phyloP scores from a whole-genome alignment of 176 grass and related monocot species.

The Poa pratensis region DNA sequence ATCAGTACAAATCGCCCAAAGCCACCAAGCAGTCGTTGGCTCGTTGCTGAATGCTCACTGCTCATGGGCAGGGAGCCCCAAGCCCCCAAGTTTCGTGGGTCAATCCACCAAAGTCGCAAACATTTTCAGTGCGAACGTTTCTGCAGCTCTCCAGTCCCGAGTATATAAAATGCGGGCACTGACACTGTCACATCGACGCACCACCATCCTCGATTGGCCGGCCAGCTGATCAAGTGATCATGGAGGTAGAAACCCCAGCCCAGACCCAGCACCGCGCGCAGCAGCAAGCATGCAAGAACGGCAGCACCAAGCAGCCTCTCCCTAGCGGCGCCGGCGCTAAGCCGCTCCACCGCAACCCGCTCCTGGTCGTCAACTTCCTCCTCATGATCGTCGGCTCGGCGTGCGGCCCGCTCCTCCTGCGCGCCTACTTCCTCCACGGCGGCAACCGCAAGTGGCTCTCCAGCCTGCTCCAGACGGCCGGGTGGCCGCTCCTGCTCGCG shows the following conservation, averaged over 20 bases:
- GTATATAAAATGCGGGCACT: background rate
- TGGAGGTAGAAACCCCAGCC: conserved; percentile 62
- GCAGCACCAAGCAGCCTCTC: background rate
- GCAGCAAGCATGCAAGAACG: conserved; percentile 36
- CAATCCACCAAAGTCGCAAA: no score
- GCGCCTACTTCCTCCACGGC: conserved; percentile 77
- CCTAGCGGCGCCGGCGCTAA: background rate
- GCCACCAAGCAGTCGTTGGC: no score
- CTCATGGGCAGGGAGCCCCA: no score
- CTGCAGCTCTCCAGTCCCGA: no score
- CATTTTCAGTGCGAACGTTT: no score
- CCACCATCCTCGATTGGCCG: background rate
- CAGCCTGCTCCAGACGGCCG: conserved; percentile 66
- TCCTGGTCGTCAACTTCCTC: conserved; percentile 59
- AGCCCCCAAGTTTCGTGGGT: no score
- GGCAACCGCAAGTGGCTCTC: conserved; percentile 73
- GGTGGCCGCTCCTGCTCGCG: conserved; percentile 63
- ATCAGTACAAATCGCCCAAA: no score
- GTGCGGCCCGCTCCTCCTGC: conserved; percentile 64
- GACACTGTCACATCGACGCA: background rate
- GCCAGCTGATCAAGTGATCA: conserved; percentile 36
- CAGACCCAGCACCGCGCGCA: background rate
- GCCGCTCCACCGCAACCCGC: conserved; percentile 29
- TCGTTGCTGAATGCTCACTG: no score
- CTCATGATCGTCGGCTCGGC: conserved; percentile 61